phyloP scores from a whole-genome alignment of 1,284 basidiomycete species.

The Irpex lacteus region DNA sequence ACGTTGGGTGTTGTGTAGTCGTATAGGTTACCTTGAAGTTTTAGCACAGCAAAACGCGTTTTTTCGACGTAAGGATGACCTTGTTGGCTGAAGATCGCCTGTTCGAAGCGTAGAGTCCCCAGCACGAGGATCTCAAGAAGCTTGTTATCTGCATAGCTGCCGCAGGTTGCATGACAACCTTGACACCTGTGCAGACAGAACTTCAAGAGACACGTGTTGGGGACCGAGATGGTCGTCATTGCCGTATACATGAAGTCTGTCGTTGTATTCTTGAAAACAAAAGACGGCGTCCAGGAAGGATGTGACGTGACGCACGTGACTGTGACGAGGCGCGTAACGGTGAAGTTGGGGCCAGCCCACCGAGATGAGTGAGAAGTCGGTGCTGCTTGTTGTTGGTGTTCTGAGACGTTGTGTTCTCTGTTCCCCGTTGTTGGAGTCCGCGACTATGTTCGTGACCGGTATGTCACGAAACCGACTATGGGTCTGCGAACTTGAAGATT shows the following conservation, averaged over 20 bases:
- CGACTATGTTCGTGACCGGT: too few relatives aligned
- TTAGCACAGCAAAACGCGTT: not conserved
- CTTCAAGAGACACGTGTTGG: not conserved
- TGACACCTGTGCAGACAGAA: not conserved
- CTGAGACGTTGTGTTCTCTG: too few relatives aligned
- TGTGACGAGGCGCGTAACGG: constrained; percentile 5
- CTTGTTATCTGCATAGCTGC: not conserved
- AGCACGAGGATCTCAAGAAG: constrained; percentile 2
- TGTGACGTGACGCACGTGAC: constrained; percentile 8
- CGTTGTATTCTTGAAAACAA: constrained; percentile 3
- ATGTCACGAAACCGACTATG: too few relatives aligned
- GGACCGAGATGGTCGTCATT: not conserved
- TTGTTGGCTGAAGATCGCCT: not conserved
- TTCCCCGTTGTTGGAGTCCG: too few relatives aligned
- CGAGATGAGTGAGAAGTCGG: too few relatives aligned
- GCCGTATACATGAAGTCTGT: not conserved
- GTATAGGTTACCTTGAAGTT: constrained; percentile 1
- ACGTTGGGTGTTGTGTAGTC: not conserved
- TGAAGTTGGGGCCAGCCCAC: too few relatives aligned
- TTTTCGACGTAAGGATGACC: not conserved
- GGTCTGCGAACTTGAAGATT: too few relatives aligned
- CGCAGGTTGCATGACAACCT: not conserved
- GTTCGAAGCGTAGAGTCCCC: not conserved
- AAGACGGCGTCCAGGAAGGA: not conserved
- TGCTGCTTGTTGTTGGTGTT: too few relatives aligned